Conservation (phyloP, 1,284 basidiomycete species). For the Rhodofomes roseus region DNA sequence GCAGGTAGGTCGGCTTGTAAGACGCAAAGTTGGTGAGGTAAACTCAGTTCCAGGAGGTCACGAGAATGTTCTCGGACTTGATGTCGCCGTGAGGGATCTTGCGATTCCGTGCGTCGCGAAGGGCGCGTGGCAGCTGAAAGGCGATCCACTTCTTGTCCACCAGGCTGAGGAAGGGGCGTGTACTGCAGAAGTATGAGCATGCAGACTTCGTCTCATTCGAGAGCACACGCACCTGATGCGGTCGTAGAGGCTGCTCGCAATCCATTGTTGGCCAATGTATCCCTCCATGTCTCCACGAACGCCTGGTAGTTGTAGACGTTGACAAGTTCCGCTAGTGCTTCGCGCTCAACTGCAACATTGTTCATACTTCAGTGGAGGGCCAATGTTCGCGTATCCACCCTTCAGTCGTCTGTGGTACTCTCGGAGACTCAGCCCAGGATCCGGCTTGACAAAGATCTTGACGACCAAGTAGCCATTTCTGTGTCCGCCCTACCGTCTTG, state of each 20-base stretch:
- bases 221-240: conserved; percentile 78
- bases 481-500: conserved; percentile 82
- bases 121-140: conserved; percentile 87
- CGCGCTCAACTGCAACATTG: conserved; percentile 66
- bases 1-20: conserved; percentile 95
- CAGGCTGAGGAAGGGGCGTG: conserved; percentile 87
- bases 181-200: conserved; percentile 46
- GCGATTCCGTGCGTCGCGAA: conserved; percentile 79
- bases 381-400: conserved; percentile 38
- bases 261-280: conserved; percentile 94
- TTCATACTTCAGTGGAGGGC: neutral
- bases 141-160: conserved; percentile 99
- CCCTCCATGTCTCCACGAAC: conserved; percentile 93
- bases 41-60: conserved; percentile 95
- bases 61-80: conserved; percentile 96
- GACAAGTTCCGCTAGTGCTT: conserved; percentile 78
- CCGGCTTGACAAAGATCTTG: conserved; percentile 82
- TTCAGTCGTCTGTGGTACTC: conserved; percentile 63
- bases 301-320: conserved; percentile 91
- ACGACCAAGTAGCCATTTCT: conserved; percentile 68
- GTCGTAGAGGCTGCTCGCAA: conserved; percentile 94
- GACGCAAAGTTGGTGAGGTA: conserved; percentile 97
- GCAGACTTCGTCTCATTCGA: no score
- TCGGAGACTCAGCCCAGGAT: conserved; percentile 58
- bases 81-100: conserved; percentile 95